Percentiles rank a stretch among this genome's conserved stretches.
Evolutionary conservation across 768 basidiomycete genomes (phyloP).

Genomic region (Russula brevipes): DNA sequence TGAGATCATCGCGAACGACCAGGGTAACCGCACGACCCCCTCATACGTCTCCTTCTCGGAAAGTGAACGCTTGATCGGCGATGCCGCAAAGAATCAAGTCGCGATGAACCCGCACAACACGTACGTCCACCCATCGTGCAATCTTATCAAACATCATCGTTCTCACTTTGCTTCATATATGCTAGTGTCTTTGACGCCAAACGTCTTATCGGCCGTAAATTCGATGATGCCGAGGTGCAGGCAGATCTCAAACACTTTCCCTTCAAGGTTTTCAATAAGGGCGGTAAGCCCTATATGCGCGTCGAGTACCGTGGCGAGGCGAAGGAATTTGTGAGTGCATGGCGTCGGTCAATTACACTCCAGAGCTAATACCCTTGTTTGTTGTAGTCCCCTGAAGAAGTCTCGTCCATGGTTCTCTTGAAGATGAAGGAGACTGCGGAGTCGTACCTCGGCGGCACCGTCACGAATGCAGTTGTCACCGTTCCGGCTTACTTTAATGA

Average conservation of each 20-base stretch:
- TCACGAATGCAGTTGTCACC: constrained; percentile 91
- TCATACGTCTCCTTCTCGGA: constrained; percentile 96
- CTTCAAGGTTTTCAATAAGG: constrained; percentile 83
- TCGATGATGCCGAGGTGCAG: constrained; percentile 78
- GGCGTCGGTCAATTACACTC: not conserved
- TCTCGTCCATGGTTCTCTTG: constrained; percentile 93
- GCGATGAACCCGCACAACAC: constrained; percentile 98
- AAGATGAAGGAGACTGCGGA: constrained; percentile 99
- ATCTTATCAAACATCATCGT: constrained; percentile 25
- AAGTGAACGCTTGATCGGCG: constrained; percentile 94
- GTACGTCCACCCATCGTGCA: constrained; percentile 33
- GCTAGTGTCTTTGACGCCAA: constrained; percentile 93
- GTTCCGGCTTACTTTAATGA: constrained; percentile 99
- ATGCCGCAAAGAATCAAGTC: constrained; percentile 98
- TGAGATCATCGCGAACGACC: constrained; percentile 95
- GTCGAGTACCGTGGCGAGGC: constrained; percentile 91
- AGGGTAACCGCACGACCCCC: constrained; percentile 92
- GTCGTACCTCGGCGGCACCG: constrained; percentile 81
- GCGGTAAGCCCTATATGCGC: constrained; percentile 81
- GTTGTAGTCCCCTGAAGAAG: constrained; percentile 83
- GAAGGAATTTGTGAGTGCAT: constrained; percentile 78
- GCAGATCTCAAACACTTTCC: constrained; percentile 88
- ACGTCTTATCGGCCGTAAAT: constrained; percentile 95
- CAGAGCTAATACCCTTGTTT: constrained; percentile 28
- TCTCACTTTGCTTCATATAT: not conserved